phyloP scores from a whole-genome alignment of 179 eudicot genomes.

The Camellia oleifera region DNA sequence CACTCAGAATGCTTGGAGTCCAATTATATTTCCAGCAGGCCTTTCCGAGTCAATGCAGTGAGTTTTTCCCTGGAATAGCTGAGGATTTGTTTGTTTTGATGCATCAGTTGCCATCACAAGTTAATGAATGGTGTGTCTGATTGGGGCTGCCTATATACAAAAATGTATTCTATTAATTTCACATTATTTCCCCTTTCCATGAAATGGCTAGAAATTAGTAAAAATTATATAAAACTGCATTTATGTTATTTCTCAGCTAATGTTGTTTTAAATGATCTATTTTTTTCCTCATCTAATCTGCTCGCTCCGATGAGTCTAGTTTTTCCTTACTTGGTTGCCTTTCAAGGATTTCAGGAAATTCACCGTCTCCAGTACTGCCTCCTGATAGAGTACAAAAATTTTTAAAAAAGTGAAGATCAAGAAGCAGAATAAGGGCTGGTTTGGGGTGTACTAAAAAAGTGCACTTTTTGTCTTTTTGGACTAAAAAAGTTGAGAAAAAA shows the following conservation, averaged over 20 bases:
- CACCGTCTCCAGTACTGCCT: not conserved
- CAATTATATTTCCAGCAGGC: constrained; percentile 90
- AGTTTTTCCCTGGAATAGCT: constrained; percentile 27
- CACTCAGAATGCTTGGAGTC: constrained; percentile 96
- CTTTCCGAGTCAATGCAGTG: constrained; percentile 95
- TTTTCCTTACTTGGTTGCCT: not conserved
- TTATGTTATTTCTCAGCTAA: constrained; percentile 5
- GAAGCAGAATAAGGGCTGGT: not conserved
- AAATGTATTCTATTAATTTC: not conserved
- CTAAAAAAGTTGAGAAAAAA: no score
- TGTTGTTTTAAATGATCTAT: not conserved
- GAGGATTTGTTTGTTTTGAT: not conserved
- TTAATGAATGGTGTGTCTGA: not conserved
- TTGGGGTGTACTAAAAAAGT: no score
- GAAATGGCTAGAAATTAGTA: not conserved
- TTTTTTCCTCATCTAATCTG: not conserved
- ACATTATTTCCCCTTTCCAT: not conserved
- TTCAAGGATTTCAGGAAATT: not conserved
- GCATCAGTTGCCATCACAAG: not conserved
- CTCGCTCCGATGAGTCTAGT: not conserved
- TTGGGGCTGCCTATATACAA: not conserved
- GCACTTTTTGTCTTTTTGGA: no score
- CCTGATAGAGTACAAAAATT: not conserved
- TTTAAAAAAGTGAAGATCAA: not conserved
- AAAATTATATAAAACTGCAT: not conserved